Base-by-base conservation (phyloP, 208 protist species). In the Trypanosoma cruzi region DNA sequence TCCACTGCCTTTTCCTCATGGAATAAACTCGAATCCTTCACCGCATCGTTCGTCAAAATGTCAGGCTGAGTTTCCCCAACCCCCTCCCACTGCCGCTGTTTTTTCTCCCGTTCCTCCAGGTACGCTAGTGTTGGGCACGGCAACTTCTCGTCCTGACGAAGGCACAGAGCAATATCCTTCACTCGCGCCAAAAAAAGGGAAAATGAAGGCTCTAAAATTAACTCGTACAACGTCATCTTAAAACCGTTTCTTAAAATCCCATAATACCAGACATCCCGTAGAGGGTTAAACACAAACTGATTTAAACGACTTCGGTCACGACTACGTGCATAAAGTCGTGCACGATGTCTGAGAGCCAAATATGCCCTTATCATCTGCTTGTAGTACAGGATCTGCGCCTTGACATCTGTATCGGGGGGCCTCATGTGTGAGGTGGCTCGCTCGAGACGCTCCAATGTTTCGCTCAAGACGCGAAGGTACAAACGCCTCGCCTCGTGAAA, bases 361-460 rank as follows among this genome's bases (percentile, higher is more conserved):
- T 92, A 89, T 29, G 84, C 81, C n/a, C 56, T 54, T 31, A 89
- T 76, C 76, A 92, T 87, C 56, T 80, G 73, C 1, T 68, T 71
- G n/a, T 77, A 75, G 73, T 89, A 86, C 18, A 80, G 22, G 1
- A 82, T 34, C 18, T 81, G 75, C 24, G 52, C 62, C 10, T 11
- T 37, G 22, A 36, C 3, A n/a, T 68, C 44, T n/a, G 22, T 32
- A 56, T 22, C 28, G 16, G 82, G 75, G n/a, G 40, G n/a, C n/a
- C n/a, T 58, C 22, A 84, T 53, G 56, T 84, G 76, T 29, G 63
- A 73, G 14, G 84, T 88, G 16, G 85, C 66, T 36, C 84, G 68
- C 71, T 94, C 89, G 54, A 94, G 73, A 18, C 85, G 79, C 69
- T 92, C 86, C 42, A 90, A 59, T 32, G 80, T 78, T 36, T 94